phyloP scores from a whole-genome alignment of 2,329 filamentous ascomycete species.

The Aspergillus viridinutans region DNA sequence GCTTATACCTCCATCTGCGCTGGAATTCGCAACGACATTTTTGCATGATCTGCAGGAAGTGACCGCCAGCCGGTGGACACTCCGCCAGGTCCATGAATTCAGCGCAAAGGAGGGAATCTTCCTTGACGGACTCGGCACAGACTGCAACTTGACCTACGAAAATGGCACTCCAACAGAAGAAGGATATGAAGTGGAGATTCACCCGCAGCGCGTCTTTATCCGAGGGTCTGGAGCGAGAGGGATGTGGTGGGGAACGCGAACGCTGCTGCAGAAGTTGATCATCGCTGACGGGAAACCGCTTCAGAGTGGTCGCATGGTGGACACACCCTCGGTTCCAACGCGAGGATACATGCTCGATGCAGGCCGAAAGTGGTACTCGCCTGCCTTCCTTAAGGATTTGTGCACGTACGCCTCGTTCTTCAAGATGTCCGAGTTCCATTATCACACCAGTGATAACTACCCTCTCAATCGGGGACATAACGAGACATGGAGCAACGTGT shows the following conservation, averaged over 20 bases:
- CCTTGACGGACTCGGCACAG: constrained; percentile 29
- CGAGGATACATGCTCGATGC: constrained; percentile 52
- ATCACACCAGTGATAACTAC: constrained; percentile 57
- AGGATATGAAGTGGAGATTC: constrained; percentile 46
- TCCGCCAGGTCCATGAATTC: constrained; percentile 35
- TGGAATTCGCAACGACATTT: constrained; percentile 49
- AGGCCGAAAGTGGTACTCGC: constrained; percentile 55
- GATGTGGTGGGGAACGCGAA: constrained; percentile 56
- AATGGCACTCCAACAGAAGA: constrained; percentile 47
- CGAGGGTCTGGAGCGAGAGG: constrained; percentile 53
- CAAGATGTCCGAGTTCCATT: constrained; percentile 57
- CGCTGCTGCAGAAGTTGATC: constrained; percentile 49
- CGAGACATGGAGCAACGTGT: constrained; percentile 48
- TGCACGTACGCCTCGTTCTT: constrained; percentile 59
- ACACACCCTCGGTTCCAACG: constrained; percentile 50
- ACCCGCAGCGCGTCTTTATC: constrained; percentile 39
- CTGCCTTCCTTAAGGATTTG: constrained; percentile 52
- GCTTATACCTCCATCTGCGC: constrained; percentile 48
- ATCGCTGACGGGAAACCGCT: constrained; percentile 35
- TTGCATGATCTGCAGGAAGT: constrained; percentile 41
- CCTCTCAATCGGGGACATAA: constrained; percentile 48
- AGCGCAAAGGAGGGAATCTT: constrained; percentile 41
- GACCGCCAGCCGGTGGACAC: constrained; percentile 40
- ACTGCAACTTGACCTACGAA: constrained; percentile 40
- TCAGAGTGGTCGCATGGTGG: constrained; percentile 41